phyloP scores from a whole-genome alignment of 257 asterid species.

The Haberlea rhodopensis region DNA sequence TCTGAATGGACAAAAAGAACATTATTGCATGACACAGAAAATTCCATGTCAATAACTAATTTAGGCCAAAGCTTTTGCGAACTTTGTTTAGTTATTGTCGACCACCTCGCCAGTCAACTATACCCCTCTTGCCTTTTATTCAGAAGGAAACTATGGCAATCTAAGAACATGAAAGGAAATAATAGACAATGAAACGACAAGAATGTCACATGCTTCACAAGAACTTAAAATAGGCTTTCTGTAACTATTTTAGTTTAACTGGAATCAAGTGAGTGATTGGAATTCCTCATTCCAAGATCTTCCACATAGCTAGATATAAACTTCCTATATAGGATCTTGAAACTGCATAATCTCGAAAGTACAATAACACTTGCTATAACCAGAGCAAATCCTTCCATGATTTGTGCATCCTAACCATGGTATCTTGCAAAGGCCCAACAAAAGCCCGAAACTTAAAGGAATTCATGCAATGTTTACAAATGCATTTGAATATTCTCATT shows the following conservation, averaged over 20 bases:
- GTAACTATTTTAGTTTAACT: background rate
- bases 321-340: background rate
- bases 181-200: slow-evolving; percentile 1
- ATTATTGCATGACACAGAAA: slow-evolving; percentile 12
- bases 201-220: background rate
- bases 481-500: background rate
- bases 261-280: no score
- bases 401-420: background rate
- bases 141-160: slow-evolving; percentile 2
- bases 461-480: no score
- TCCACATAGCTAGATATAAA: background rate
- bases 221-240: background rate
- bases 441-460: background rate
- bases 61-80: slow-evolving; percentile 14
- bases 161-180: background rate
- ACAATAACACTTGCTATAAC: background rate
- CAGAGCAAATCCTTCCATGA: background rate
- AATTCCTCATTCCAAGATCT: background rate
- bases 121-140: background rate
- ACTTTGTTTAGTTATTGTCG: no score
- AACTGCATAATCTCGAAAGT: background rate
- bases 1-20: background rate
- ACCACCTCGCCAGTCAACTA: background rate
- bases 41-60: slow-evolving; percentile 19
- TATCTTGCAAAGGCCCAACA: background rate